These are phyloP conservation scores for Plasmodium relictum DNA, from an alignment of 169 alveolate genomes.

Conservation along the genomic window DNA sequence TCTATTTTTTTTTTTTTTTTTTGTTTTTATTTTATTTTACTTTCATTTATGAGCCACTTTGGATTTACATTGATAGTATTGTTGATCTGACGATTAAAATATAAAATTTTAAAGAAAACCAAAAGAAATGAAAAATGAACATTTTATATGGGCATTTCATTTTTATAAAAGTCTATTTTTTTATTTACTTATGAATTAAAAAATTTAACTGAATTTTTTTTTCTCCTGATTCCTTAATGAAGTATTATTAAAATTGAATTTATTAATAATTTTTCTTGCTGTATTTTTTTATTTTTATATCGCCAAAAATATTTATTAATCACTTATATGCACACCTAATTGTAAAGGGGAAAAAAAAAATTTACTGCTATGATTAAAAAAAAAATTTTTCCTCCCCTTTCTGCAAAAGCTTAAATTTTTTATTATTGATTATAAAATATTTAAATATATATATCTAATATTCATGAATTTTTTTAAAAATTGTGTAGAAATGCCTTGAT, in stretches of 20 bases:
- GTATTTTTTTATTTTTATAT: conserved; percentile 23
- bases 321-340: conserved; percentile 49
- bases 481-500: conserved; percentile 32
- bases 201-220: conserved; percentile 10
- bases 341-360: conserved; percentile 25
- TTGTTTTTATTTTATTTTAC: no score
- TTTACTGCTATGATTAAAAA: background rate
- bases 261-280: conserved; percentile 12
- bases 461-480: background rate
- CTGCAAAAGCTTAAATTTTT: background rate
- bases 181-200: conserved; percentile 6
- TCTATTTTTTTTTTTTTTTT: no score
- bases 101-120: background rate
- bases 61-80: no score
- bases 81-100: no score
- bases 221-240: background rate
- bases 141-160: background rate
- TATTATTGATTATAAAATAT: conserved; percentile 3
- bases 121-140: conserved; percentile 1
- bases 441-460: no score
- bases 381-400: background rate
- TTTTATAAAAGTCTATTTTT: conserved; percentile 29
- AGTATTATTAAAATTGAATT: background rate
- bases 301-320: conserved; percentile 17
- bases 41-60: no score